Evolutionary conservation across 2,329 filamentous ascomycete genomes (phyloP).

Genomic region (Alternaria panax): DNA sequence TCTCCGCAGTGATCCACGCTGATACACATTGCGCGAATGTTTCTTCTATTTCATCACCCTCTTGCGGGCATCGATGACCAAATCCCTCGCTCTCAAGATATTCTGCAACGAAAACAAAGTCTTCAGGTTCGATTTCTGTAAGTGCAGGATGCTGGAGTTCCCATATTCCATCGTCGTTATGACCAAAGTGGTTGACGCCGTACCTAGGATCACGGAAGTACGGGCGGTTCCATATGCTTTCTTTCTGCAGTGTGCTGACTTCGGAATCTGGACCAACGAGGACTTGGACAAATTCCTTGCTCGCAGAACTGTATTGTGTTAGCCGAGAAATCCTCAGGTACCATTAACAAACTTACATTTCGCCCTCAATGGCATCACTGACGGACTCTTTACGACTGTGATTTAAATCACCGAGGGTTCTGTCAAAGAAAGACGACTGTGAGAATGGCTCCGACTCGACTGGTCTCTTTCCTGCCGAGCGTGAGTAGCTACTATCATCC

Average conservation of each 20-base stretch:
- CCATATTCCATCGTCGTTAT: constrained; percentile 24
- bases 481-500: not conserved
- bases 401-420: not conserved
- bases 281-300: constrained; percentile 31
- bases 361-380: constrained; percentile 26
- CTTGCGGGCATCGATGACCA: constrained; percentile 21
- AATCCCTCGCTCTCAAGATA: constrained; percentile 35
- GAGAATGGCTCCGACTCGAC: not conserved
- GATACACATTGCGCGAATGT: constrained; percentile 28
- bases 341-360: constrained; percentile 21
- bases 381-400: constrained; percentile 2
- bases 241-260: constrained; percentile 17
- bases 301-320: constrained; percentile 14
- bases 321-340: not conserved
- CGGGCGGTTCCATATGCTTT: constrained; percentile 18
- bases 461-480: not conserved
- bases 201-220: constrained; percentile 25
- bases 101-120: constrained; percentile 38
- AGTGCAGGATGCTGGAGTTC: constrained; percentile 28
- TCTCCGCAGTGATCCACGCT: constrained; percentile 33
- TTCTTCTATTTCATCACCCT: constrained; percentile 17
- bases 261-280: constrained; percentile 26
- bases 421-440: not conserved
- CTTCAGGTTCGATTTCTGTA: constrained; percentile 17
- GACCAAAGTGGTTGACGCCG: constrained; percentile 17